Evolutionary conservation across 2,329 filamentous ascomycete species (phyloP), one percentile per base, ranked within the genome.

Genomic region (Fusarium mexicanum): DNA sequence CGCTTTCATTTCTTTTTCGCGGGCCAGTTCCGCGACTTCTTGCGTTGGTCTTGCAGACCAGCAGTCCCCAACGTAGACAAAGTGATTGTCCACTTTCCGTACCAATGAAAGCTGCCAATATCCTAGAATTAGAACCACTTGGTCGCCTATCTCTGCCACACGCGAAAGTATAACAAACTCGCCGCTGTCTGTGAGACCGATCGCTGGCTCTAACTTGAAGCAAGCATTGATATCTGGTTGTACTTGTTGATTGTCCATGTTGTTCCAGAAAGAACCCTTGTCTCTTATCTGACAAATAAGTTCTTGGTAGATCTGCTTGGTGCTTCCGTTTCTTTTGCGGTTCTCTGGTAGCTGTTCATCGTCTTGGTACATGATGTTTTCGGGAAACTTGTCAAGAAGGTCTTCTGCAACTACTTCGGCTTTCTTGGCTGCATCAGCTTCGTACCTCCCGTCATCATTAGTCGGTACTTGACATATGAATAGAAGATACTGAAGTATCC

Each of bases 321-420:
- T 35, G 0, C 1, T 40, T 8, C 33, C 24, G 0, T 38, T 16
- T 24, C 9, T 22, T 2, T 26, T 29, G 2, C 7, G 1, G 31
- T 11, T 3, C 13, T 59, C 22, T 11, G 4, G 7, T 12, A 10
- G 1, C 26, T 18, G 17, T 18, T 40, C 5, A 8, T 4, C 10
- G 16, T 20, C 18, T 29, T 24, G 16, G 33, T 44, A 5, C 2
- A 11, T 9, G 16, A 67, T 12, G 2, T 20, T 22, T 31, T 17
- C 17, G 17, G 37, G 1, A 7, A 54, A n/a, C 12, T 20, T 20
- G 2, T 35, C 11, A n/a, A 60, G 26, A 13, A 50, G 18, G 1
- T 1, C 16, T 29, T 37, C n/a, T 9, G 43, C n/a, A 17, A 18
- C 17, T 20, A 1, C 16, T 31, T 38, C 43, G 4, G 33, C 14